Percentiles rank a stretch among this genome's conserved stretches.
Conservation (phyloP, 225 moss, liverwort and hornwort genomes). For the Pseudoscleropodium purum region DNA sequence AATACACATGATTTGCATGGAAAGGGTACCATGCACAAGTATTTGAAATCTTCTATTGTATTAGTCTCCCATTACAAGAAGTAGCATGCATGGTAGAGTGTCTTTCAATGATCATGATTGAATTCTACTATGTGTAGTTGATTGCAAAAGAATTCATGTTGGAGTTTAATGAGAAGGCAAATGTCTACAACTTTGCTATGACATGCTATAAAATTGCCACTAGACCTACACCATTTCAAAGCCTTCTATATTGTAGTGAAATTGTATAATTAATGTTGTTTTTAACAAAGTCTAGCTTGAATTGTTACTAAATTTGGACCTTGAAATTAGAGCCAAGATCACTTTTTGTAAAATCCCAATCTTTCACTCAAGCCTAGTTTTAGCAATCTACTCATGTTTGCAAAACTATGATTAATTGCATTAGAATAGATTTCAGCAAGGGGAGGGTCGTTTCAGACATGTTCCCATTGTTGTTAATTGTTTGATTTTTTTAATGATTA, state of each 20-base stretch:
- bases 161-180: background rate
- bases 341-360: background rate
- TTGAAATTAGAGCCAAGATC: background rate
- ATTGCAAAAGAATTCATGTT: background rate
- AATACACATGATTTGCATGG: background rate
- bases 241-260: fast-evolving
- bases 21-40: background rate
- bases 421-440: no score
- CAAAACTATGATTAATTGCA: background rate
- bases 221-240: background rate
- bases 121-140: no score
- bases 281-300: fast-evolving
- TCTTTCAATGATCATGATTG: background rate
- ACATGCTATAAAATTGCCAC: background rate
- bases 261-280: background rate
- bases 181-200: background rate
- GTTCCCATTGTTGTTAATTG: no score
- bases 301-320: fast-evolving
- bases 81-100: no score
- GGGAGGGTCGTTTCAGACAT: no score
- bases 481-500: no score
- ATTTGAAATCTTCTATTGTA: background rate
- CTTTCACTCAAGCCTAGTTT: no score
- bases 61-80: no score
- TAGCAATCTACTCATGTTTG: background rate